These are phyloP conservation scores for Ailanthus altissimus DNA, from an alignment of 345 rosid genomes.

Conservation along the genomic window DNA sequence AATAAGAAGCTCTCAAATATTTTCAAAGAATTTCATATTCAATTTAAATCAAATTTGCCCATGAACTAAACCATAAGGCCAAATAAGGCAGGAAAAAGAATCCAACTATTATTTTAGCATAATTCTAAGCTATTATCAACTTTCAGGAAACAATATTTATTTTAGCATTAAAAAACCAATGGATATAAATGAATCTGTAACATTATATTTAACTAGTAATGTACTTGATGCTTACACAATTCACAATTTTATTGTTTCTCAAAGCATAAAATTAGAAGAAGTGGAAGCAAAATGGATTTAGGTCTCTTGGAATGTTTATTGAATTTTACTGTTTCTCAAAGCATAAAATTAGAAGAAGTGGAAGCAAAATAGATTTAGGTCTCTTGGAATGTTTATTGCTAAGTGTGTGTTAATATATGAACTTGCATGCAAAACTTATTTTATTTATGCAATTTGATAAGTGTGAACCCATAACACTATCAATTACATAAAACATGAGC, in stretches of 20 bases:
- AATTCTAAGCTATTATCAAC: no score
- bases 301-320: neutral
- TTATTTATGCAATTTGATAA: no score
- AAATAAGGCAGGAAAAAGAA: no score
- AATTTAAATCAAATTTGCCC: neutral
- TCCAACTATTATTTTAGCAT: no score
- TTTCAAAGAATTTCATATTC: neutral
- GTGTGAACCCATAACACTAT: no score
- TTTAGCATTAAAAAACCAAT: no score
- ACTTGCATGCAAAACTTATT: no score
- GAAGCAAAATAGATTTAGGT: conserved; percentile 1
- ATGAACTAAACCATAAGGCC: neutral
- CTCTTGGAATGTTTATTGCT: neutral
- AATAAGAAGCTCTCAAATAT: no score
- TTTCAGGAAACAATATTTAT: no score
- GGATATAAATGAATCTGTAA: neutral
- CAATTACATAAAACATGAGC: no score
- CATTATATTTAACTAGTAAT: neutral
- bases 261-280: neutral
- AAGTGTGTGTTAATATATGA: no score
- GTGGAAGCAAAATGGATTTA: neutral
- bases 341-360: neutral
- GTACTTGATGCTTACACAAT: neutral
- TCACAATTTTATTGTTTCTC: neutral
- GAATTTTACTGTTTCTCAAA: neutral